Evolutionary conservation across 2,329 filamentous ascomycete species (phyloP).

Genomic region (Curvularia sp.): DNA sequence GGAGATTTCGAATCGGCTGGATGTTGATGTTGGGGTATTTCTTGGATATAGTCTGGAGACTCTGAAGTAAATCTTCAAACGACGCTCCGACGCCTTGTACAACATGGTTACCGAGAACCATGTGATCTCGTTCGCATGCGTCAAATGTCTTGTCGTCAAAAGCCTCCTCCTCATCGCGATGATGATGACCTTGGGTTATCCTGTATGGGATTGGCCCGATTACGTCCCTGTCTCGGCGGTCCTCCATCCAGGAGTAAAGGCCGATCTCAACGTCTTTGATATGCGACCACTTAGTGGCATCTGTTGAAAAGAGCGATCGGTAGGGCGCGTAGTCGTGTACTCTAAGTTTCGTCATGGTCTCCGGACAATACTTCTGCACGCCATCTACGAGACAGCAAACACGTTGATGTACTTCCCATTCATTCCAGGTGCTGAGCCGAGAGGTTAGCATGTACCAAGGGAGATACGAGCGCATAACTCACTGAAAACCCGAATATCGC

Average conservation of each 20-base stretch:
- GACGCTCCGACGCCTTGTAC: conserved; percentile 43
- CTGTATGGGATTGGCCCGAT: conserved; percentile 44
- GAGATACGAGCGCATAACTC: conserved; percentile 1
- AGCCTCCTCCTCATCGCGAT: conserved; percentile 45
- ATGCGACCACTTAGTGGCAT: conserved; percentile 40
- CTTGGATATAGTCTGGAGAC: conserved; percentile 38
- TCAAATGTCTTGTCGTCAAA: conserved; percentile 48
- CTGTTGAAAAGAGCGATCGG: conserved; percentile 44
- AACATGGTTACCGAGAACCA: conserved; percentile 44
- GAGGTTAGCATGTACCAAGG: conserved; percentile 15
- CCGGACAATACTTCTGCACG: conserved; percentile 39
- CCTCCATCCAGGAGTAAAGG: conserved; percentile 46
- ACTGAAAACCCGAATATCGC: conserved; percentile 44
- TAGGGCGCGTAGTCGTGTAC: conserved; percentile 48
- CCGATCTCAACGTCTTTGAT: conserved; percentile 44
- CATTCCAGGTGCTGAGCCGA: conserved; percentile 41
- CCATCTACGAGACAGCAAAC: conserved; percentile 48
- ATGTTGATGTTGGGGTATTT: conserved; percentile 46
- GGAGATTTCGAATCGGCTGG: conserved; percentile 35
- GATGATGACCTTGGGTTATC: conserved; percentile 44
- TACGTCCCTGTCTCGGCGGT: conserved; percentile 44
- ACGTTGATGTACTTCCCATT: conserved; percentile 49
- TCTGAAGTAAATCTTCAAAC: conserved; percentile 43
- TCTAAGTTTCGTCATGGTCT: conserved; percentile 42
- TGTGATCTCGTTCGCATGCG: conserved; percentile 43